Evolutionary conservation across 768 basidiomycete genomes (phyloP).

Genomic region (Termitomyces sp.): DNA sequence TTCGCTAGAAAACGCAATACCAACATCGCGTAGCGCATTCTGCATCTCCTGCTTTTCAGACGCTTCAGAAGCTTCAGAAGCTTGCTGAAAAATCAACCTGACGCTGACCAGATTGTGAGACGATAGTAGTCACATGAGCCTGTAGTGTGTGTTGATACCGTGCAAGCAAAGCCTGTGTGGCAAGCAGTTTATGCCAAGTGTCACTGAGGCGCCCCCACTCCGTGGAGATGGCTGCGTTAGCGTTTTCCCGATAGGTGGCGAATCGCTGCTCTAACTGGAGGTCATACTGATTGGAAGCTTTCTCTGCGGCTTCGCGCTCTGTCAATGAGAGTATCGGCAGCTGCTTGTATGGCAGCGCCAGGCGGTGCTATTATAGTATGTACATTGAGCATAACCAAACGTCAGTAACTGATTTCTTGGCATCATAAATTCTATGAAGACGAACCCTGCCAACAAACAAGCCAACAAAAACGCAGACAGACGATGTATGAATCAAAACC

Average conservation of each 20-base stretch:
- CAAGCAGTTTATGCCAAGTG: not conserved
- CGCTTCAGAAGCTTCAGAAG: not conserved
- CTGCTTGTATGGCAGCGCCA: constrained; percentile 17
- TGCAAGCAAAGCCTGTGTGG: constrained; percentile 6
- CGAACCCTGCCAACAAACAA: too few relatives aligned
- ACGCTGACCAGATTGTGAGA: not conserved
- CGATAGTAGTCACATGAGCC: not conserved
- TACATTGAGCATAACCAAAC: not conserved
- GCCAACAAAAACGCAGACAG: too few relatives aligned
- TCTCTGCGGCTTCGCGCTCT: constrained; percentile 16
- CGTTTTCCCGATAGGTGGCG: constrained; percentile 2
- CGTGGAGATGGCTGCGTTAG: constrained; percentile 3
- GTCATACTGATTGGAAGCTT: constrained; percentile 3
- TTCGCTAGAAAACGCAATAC: constrained; percentile 12
- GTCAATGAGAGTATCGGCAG: constrained; percentile 17
- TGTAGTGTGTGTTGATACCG: constrained; percentile 6
- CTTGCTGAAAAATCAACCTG: not conserved
- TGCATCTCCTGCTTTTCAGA: constrained; percentile 9
- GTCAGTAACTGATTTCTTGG: not conserved
- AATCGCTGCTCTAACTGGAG: constrained; percentile 11
- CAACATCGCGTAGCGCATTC: constrained; percentile 9
- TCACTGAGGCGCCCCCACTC: constrained; percentile 6
- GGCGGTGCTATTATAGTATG: not conserved
- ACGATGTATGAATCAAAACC: too few relatives aligned
- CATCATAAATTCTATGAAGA: not conserved